Conservation (phyloP, 306 rosid species). For the Vigna trinervia region DNA sequence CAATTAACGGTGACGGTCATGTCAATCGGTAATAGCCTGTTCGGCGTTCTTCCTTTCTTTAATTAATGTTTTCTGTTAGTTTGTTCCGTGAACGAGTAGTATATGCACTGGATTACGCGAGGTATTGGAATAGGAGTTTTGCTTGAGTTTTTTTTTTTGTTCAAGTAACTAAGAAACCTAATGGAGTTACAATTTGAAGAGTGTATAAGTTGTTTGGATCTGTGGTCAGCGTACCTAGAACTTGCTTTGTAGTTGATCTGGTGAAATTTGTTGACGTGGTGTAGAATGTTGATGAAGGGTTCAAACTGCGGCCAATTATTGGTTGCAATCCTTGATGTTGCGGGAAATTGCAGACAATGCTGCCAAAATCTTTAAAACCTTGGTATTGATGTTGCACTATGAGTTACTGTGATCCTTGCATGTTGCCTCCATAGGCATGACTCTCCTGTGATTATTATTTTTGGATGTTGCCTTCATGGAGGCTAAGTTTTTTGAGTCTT, state of each 20-base stretch:
- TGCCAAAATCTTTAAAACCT: too few species aligned
- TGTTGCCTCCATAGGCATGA: not conserved
- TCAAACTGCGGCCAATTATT: too few species aligned
- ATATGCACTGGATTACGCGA: not conserved
- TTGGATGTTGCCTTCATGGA: not conserved
- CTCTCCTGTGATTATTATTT: not conserved
- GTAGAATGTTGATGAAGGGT: not conserved
- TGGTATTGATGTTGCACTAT: too few species aligned
- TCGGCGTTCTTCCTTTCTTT: not conserved
- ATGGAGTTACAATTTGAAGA: not conserved
- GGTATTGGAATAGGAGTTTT: not conserved
- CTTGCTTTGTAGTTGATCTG: conserved; percentile 23
- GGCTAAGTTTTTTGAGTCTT: not conserved
- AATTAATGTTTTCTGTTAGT: not conserved
- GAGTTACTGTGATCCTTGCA: not conserved
- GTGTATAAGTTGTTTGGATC: conserved; percentile 38
- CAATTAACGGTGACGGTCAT: not conserved
- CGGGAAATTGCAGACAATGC: not conserved
- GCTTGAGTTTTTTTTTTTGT: not conserved
- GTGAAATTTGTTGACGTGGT: not conserved
- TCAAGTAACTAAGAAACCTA: not conserved
- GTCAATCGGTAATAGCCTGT: conserved; percentile 29
- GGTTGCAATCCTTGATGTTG: not conserved
- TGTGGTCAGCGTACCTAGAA: conserved; percentile 18
- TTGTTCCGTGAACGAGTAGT: not conserved